Evolutionary conservation across 2,329 filamentous ascomycete species (phyloP).

Genomic region (Sphaerulina musiva): DNA sequence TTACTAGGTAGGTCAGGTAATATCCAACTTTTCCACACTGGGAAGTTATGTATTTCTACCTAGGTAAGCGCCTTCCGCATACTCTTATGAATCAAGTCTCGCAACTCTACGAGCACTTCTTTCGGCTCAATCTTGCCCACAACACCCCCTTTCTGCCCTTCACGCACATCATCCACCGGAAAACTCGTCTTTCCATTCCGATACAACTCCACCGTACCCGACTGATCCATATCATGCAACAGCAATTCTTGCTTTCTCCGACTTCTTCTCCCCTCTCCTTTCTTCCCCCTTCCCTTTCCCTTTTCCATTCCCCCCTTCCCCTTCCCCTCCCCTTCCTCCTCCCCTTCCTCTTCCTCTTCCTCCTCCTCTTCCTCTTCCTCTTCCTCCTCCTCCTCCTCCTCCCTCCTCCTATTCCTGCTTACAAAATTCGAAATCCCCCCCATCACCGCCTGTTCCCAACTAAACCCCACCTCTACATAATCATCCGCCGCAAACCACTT

Average conservation of each 20-base stretch:
- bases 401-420: too few species aligned
- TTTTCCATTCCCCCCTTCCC: too few species aligned
- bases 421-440: not conserved
- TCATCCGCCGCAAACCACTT: not conserved
- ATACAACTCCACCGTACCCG: not conserved
- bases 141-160: not conserved
- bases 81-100: not conserved
- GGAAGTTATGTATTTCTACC: too few species aligned
- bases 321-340: not conserved
- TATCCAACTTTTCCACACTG: too few species aligned
- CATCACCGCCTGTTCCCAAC: constrained; percentile 1
- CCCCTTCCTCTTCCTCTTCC: not conserved
- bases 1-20: too few species aligned
- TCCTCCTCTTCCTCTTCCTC: too few species aligned
- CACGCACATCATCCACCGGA: not conserved
- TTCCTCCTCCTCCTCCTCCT: not conserved
- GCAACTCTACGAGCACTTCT: not conserved
- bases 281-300: too few species aligned
- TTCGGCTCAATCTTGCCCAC: not conserved
- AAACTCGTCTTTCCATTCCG: not conserved
- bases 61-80: too few species aligned
- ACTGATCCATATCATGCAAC: not conserved
- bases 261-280: too few species aligned
- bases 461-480: constrained; percentile 1
- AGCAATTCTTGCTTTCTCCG: not conserved